These are phyloP conservation scores for Yamadazyma siamensis DNA, from an alignment of 1,139 yeast species.

Conservation along the genomic window DNA sequence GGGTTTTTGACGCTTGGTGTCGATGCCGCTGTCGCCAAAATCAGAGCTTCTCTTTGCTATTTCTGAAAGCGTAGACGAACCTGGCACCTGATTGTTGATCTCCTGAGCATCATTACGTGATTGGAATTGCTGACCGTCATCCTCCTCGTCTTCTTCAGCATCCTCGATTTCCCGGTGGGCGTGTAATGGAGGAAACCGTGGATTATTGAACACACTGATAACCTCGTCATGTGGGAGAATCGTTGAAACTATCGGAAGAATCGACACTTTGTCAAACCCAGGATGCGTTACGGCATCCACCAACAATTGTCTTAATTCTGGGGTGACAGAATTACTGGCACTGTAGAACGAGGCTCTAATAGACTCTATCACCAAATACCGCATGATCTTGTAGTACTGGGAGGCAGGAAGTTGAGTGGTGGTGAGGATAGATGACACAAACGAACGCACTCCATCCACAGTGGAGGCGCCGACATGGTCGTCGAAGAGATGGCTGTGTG, in stretches of 20 bases:
- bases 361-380: slow-evolving; percentile 51
- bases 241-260: slow-evolving; percentile 68
- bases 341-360: slow-evolving; percentile 27
- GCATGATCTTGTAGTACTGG: slow-evolving; percentile 58
- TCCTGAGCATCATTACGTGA: slow-evolving; percentile 6
- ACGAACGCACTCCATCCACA: slow-evolving; percentile 37
- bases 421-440: slow-evolving; percentile 49
- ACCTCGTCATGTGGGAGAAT: slow-evolving; percentile 41
- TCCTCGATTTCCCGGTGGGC: no score
- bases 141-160: slow-evolving; percentile 17
- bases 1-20: background rate
- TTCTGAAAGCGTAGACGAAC: background rate
- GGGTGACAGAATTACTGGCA: slow-evolving; percentile 23
- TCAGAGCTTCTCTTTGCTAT: background rate
- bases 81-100: background rate
- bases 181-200: slow-evolving; percentile 80
- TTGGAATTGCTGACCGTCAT: no score
- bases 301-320: slow-evolving; percentile 38
- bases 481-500: slow-evolving; percentile 61
- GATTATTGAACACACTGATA: slow-evolving; percentile 61
- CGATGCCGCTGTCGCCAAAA: background rate
- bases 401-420: slow-evolving; percentile 57
- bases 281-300: slow-evolving; percentile 61
- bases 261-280: slow-evolving; percentile 56
- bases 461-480: slow-evolving; percentile 38